Evolutionary conservation across 176 grass and related monocot species (phyloP).

Genomic region (Typha latifolia): DNA sequence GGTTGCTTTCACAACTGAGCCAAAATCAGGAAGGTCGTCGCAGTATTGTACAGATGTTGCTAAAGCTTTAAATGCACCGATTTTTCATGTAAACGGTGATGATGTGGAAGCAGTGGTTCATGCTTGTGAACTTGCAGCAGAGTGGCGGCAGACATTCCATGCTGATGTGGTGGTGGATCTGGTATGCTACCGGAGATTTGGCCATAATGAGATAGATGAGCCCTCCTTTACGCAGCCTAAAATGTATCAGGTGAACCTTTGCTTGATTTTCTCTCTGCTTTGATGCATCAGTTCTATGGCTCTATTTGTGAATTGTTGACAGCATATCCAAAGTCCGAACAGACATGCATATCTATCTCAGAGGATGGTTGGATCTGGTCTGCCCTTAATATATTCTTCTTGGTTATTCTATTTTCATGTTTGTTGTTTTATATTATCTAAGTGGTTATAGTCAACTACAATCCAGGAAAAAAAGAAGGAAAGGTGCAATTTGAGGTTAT

Average conservation of each 20-base stretch:
- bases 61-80: constrained; percentile 52
- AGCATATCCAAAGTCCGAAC: not conserved
- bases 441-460: too few species aligned
- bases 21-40: constrained; percentile 33
- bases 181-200: constrained; percentile 77
- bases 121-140: constrained; percentile 74
- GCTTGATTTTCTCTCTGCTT: not conserved
- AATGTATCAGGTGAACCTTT: constrained; percentile 78
- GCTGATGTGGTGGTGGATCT: constrained; percentile 83
- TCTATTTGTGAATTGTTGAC: not conserved
- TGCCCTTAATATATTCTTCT: too few species aligned
- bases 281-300: constrained; percentile 3
- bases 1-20: constrained; percentile 49
- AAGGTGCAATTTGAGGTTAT: not conserved
- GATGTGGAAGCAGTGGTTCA: constrained; percentile 86
- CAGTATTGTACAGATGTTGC: constrained; percentile 50
- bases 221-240: constrained; percentile 95
- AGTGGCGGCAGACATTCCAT: constrained; percentile 92
- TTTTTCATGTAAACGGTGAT: constrained; percentile 82
- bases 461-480: too few species aligned
- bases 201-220: constrained; percentile 95
- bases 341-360: not conserved
- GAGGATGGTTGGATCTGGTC: not conserved
- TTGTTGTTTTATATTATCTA: too few species aligned
- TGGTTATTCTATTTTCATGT: not conserved